These are phyloP conservation scores for Fusarium luffae DNA, from an alignment of 2,329 filamentous ascomycete species.

Conservation along the genomic window DNA sequence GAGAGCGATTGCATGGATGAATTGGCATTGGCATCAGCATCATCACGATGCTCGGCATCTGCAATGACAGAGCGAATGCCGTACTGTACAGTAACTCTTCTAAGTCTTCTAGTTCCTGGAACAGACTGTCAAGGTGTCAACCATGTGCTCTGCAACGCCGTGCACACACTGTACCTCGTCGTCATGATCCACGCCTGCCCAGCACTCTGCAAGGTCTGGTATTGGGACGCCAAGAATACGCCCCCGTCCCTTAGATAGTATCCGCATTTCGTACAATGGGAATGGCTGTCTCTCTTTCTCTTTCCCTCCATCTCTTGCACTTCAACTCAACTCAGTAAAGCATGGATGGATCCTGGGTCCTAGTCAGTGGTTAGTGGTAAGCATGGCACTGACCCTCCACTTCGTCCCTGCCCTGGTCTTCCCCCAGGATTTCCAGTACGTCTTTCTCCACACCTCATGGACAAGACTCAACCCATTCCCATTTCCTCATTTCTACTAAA, in stretches of 20 bases:
- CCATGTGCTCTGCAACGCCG: constrained; percentile 14
- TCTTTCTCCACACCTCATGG: constrained; percentile 43
- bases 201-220: not conserved
- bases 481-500: constrained; percentile 44
- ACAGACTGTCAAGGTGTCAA: constrained; percentile 1
- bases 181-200: constrained; percentile 18
- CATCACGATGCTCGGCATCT: constrained; percentile 11
- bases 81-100: not conserved
- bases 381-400: constrained; percentile 37
- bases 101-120: constrained; percentile 8
- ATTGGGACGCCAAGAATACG: constrained; percentile 21
- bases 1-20: not conserved
- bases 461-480: constrained; percentile 29
- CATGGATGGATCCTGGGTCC: constrained; percentile 1
- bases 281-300: not conserved
- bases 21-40: not conserved
- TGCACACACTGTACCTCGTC: constrained; percentile 29
- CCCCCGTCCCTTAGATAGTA: constrained; percentile 20
- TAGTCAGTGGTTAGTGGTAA: not conserved
- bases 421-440: constrained; percentile 46
- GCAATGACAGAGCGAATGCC: not conserved
- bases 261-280: not conserved
- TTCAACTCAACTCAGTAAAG: not conserved
- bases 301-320: not conserved
- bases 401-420: constrained; percentile 35